Base-by-base conservation (phyloP, 1,284 basidiomycete genomes). In the Malassezia vespertilionis region DNA sequence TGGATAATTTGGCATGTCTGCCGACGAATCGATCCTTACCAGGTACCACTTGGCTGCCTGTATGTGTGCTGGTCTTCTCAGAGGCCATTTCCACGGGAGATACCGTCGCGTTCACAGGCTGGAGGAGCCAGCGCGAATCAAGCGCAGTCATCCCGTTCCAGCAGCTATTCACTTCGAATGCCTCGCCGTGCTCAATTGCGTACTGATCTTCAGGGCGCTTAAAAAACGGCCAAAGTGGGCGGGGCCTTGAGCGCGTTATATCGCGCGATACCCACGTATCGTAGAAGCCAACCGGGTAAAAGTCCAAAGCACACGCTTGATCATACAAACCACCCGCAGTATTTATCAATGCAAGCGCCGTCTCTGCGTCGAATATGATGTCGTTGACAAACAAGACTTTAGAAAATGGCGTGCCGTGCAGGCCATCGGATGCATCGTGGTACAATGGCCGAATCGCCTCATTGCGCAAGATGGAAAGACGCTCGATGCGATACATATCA, bases 141-240 rank as follows among this genome's bases (percentile, higher is more conserved):
- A 80, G 76, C 0, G 73, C 76, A 33, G 75, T 74, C 45, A 78
- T 76, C 21, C 79, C 79, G 61, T 80, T 80, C 79, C 79, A 80
- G 66, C 79, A 80, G 0, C 75, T 61, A 40, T 76, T 75, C 4
- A 79, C 78, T 8, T 75, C 73, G n/a, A 77, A 74, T 1, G 76
- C 75, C 27, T 72, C 66, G 24, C 75, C 74, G 1, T 41, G 26
- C 11, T 40, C 44, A 34, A 65, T 23, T 51, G 46, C 44, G 66
- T 65, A 48, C 75, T 70, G n/a, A 23, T 74, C 65, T 53, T 62
- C 40, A 63, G 53, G 54, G 62, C 58, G 56, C 63, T 75, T 71
- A 54, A 78, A 76, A 58, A 76, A 79, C 0, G 79, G 79, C 76
- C 76, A 80, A 47, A 75, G 11, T 69, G 75, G 45, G 74, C 73